phyloP scores from a whole-genome alignment of 495 filamentous ascomycete genomes.

The Haplographium delicatum region DNA sequence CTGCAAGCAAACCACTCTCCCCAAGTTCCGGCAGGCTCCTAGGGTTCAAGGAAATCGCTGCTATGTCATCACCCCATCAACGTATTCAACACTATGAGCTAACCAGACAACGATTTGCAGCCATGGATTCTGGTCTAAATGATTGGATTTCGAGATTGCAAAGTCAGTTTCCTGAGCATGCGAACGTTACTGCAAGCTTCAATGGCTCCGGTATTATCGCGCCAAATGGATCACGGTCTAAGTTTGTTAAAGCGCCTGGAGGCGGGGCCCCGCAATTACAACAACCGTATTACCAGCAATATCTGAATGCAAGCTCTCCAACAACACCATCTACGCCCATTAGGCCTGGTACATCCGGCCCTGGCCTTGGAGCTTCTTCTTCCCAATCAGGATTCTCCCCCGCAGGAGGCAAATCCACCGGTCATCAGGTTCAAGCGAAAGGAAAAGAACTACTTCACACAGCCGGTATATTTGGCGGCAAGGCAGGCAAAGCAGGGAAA shows the following conservation, averaged over 20 bases:
- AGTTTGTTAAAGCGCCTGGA: conserved; percentile 39
- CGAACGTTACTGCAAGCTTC: conserved; percentile 20
- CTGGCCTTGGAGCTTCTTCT: conserved; percentile 21
- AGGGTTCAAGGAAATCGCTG: conserved; percentile 21
- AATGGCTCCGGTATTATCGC: conserved; percentile 1
- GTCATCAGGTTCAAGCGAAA: conserved; percentile 58
- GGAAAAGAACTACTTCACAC: conserved; percentile 82
- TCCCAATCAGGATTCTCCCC: conserved; percentile 26
- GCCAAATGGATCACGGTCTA: conserved; percentile 30
- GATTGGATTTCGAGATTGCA: conserved; percentile 55
- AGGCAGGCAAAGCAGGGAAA: conserved; percentile 72
- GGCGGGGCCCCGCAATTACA: conserved; percentile 35
- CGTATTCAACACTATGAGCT: conserved; percentile 65
- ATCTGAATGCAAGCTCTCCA: conserved; percentile 35
- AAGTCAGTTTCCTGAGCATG: conserved; percentile 20
- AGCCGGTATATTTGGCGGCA: conserved; percentile 66
- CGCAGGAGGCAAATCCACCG: conserved; percentile 27
- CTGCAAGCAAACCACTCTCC: background rate
- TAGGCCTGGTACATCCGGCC: conserved; percentile 22
- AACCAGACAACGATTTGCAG: conserved; percentile 63
- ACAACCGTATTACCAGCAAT: conserved; percentile 49
- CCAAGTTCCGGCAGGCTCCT: conserved; percentile 9
- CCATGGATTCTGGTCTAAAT: conserved; percentile 65
- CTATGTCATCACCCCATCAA: conserved; percentile 37
- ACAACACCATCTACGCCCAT: conserved; percentile 35